Evolutionary conservation across 2,329 filamentous ascomycete species (phyloP).

Genomic region (Epichloe bromicola): DNA sequence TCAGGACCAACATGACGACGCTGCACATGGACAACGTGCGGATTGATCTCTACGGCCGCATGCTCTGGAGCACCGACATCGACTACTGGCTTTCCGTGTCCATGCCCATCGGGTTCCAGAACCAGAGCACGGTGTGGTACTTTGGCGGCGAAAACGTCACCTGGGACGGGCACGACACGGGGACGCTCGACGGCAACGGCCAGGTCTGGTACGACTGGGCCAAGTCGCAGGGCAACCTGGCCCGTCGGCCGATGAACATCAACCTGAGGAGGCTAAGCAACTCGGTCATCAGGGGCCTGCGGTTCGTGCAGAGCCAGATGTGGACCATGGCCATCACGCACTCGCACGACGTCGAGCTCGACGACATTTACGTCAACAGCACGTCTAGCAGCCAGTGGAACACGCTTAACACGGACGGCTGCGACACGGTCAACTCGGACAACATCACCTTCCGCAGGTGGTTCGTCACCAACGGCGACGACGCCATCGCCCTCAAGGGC

Average conservation of each 20-base stretch:
- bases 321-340: slow-evolving; percentile 43
- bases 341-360: slow-evolving; percentile 31
- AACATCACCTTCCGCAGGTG: slow-evolving; percentile 38
- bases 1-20: slow-evolving; percentile 23
- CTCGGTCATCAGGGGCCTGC: slow-evolving; percentile 32
- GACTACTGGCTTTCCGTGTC: slow-evolving; percentile 39
- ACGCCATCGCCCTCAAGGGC: slow-evolving; percentile 39
- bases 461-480: slow-evolving; percentile 39
- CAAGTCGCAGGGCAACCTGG: slow-evolving; percentile 29
- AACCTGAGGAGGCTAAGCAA: slow-evolving; percentile 30
- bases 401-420: slow-evolving; percentile 28
- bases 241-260: slow-evolving; percentile 39
- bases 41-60: slow-evolving; percentile 28
- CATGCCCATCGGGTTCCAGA: slow-evolving; percentile 39
- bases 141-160: slow-evolving; percentile 39
- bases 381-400: slow-evolving; percentile 21
- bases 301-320: slow-evolving; percentile 46
- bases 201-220: slow-evolving; percentile 45
- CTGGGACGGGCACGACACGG: slow-evolving; percentile 35
- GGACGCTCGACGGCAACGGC: slow-evolving; percentile 46
- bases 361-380: slow-evolving; percentile 41
- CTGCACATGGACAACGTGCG: slow-evolving; percentile 21
- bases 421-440: slow-evolving; percentile 39
- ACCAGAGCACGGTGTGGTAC: slow-evolving; percentile 40
- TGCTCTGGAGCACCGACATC: slow-evolving; percentile 32